A percentile compares a stretch with the other conserved stretches of the same genome.
Evolutionary conservation across 805 yeast species (phyloP).

Genomic region (Suhomyces pyralidae): DNA sequence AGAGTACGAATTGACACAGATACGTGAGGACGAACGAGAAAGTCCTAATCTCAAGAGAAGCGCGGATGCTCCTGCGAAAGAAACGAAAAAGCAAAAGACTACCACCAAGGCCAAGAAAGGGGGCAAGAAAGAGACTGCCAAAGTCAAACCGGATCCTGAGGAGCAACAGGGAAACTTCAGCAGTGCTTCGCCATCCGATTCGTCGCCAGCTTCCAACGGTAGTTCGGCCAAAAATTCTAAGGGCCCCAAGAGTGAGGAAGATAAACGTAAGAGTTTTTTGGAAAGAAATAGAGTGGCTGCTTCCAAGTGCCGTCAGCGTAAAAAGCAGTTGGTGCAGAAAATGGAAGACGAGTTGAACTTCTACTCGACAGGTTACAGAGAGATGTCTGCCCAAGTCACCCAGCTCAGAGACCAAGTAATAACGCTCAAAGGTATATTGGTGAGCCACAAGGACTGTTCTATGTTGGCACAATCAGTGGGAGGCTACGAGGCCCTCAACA

Average conservation of each 20-base stretch:
- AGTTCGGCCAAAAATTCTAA: not conserved
- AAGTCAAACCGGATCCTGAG: slow-evolving; percentile 9
- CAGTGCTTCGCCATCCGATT: slow-evolving; percentile 1
- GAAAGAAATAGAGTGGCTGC: slow-evolving; percentile 96
- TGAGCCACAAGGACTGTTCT: slow-evolving; percentile 51
- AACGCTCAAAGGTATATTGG: slow-evolving; percentile 45
- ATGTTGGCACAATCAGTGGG: slow-evolving; percentile 42
- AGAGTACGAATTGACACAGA: not conserved
- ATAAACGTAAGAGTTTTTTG: slow-evolving; percentile 67
- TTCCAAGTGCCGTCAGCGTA: slow-evolving; percentile 89
- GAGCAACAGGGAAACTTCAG: not conserved
- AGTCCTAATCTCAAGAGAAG: slow-evolving; percentile 5
- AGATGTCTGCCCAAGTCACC: slow-evolving; percentile 56
- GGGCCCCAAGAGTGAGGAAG: slow-evolving; percentile 21
- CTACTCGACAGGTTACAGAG: slow-evolving; percentile 68
- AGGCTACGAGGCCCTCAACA: slow-evolving; percentile 43
- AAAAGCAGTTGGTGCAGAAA: slow-evolving; percentile 80
- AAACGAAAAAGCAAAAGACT: slow-evolving; percentile 5
- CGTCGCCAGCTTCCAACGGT: not conserved
- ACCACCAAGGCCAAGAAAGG: slow-evolving; percentile 8
- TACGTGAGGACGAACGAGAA: slow-evolving; percentile 6
- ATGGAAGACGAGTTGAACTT: slow-evolving; percentile 77
- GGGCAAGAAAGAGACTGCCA: slow-evolving; percentile 8
- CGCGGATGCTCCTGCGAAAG: not conserved
- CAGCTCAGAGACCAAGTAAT: slow-evolving; percentile 57